Evolutionary conservation across 2,329 filamentous ascomycete species (phyloP), one percentile per base, ranked within the genome.

Genomic region (Dothideomycetes sp.): DNA sequence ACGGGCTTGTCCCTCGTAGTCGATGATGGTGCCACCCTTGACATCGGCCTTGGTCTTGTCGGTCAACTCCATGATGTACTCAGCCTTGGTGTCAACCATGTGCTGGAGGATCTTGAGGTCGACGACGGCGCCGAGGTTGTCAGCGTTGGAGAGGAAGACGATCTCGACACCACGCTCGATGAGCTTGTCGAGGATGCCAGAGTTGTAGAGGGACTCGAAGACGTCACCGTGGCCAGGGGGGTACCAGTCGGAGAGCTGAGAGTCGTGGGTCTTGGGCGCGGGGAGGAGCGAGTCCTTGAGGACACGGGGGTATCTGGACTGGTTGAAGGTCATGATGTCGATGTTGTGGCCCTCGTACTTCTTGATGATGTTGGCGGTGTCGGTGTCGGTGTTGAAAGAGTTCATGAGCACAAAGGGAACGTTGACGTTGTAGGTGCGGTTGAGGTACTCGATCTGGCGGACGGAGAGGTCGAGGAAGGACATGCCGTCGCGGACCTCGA

Each of bases 1-100:
- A 60, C 91, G 88, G 53, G 93, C 89, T 42, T 84, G 88, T 58
- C 89, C 89, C 63, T 98, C 91, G 68, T 95, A 95, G 72, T 98
- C 89, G 59, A 98, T 98, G 65, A 98, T 98, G 65, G 91, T 98
- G 70, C 91, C 91, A 80, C 91, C 91, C 84, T 98, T 98, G 68
- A 98, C 91, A 60, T 98, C 91, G 46, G 91, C 91, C 84, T 98
- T 98, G 69, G 91, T 98, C 87, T 96, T 98, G 77, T 96, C 93
- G 61, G 91, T 98, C 70, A 98, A 70, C 72, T 98, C 91, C 91
- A 98, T 98, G 62, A 98, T 89, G 75, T 98, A 98, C 73, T 98
- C 91, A 37, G 91, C 74, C 59, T 91, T 79, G 59, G 85, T 89
- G 77, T 96, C 86, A 44, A 93, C 84, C 91, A 98, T 96, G 80